Base-by-base conservation (phyloP, 1,284 basidiomycete genomes). In the Entoloma clypeatum region DNA sequence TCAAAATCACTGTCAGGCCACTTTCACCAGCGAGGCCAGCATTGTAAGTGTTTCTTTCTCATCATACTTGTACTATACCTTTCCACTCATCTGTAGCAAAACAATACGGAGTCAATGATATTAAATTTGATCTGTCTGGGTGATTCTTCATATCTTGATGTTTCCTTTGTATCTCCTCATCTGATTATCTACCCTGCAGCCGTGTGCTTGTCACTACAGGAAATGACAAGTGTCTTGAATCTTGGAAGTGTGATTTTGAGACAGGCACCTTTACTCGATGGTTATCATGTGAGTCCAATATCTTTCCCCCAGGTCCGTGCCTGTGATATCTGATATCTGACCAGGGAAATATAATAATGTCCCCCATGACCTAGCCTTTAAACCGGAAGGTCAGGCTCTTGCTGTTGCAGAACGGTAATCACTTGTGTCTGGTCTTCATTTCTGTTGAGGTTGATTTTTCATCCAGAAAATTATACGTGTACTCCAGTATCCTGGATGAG, bases 91-190 rank as follows among this genome's bases (percentile, higher is more conserved):
- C 21, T 32, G 42, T 25, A 26, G 41, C 38, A 1, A 71, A 71
- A 41, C 51, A 68, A 36, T 71, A 71, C 34, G 57, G 64, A 1
- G 59, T 72, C 2, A 64, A 68, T 43, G 68, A 71, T 34, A 52
- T 68, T n/a, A 62, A 64, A 36, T 65, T 67, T 43, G 60, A 63
- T 47, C 63, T 64, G 5, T 47, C 42, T 25, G 58, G 60, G 64
- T 66, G 51, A 39, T 44, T 39, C 6, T 10, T 26, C 4, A 16
- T 17, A n/a, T 19, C 6, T 24, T 10, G 19, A 11, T 24, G 18
- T 4, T 29, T 7, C 19, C 5, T 24, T 26, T 8, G 17, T 21
- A 42, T 29, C 7, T 16, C 42, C 18, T 27, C 8, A 18, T 27
- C 23, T 26, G 7, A 39, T 18, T 23, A 32, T 16, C 25, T 5